Percentiles rank a stretch among this genome's conserved stretches.
Conservation (phyloP, 371 early-diverging fungal genomes). For the Mortierella polycephala region DNA sequence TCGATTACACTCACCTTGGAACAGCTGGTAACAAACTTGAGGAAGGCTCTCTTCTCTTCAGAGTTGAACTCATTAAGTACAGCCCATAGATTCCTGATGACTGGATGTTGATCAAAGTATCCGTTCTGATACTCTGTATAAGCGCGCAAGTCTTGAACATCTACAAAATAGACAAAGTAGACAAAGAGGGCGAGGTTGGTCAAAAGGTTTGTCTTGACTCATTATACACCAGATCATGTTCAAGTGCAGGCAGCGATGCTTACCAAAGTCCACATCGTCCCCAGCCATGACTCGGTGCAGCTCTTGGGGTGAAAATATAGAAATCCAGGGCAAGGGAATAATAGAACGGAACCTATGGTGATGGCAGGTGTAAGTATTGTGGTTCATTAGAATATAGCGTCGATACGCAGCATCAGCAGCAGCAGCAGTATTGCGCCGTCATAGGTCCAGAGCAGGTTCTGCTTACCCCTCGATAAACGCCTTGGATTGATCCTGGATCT, state of each 20-base stretch:
- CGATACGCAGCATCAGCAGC: too few relatives aligned
- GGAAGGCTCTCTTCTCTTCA: slow-evolving; percentile 75
- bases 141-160: slow-evolving; percentile 79
- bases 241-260: not conserved
- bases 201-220: not conserved
- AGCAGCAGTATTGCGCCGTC: too few relatives aligned
- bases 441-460: too few relatives aligned
- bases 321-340: slow-evolving; percentile 72
- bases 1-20: slow-evolving; percentile 60
- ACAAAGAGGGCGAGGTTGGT: too few relatives aligned
- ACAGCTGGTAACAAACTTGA: slow-evolving; percentile 91
- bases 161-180: slow-evolving; percentile 56
- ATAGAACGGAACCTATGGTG: slow-evolving; percentile 63
- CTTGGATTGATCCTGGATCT: slow-evolving; percentile 80
- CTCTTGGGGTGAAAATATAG: slow-evolving; percentile 83
- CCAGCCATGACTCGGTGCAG: slow-evolving; percentile 88
- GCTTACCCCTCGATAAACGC: slow-evolving; percentile 81
- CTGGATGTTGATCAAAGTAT: slow-evolving; percentile 79
- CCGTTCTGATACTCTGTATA: slow-evolving; percentile 89
- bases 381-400: not conserved
- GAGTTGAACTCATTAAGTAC: slow-evolving; percentile 73
- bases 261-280: slow-evolving; percentile 74
- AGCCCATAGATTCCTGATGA: slow-evolving; percentile 84
- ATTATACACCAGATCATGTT: not conserved
- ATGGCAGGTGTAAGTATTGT: not conserved